Percentiles rank a stretch among this genome's conserved stretches.
phyloP scores from a whole-genome alignment of 139 green algal species.

The Helicosporidium sp. region DNA sequence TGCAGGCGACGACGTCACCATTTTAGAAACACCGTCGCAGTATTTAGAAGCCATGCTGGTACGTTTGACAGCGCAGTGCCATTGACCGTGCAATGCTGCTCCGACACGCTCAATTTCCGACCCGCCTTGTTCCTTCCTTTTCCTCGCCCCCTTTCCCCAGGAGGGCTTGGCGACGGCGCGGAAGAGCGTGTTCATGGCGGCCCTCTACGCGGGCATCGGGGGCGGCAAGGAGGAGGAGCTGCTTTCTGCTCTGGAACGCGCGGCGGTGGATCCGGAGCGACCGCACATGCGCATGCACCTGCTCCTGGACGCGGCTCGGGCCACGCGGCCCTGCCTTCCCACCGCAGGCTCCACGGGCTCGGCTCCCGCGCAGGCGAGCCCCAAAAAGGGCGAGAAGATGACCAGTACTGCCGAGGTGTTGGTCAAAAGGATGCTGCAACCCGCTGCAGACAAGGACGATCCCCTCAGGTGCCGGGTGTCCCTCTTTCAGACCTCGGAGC shows the following conservation, averaged over 20 bases:
- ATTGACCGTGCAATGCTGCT: neutral
- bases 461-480: neutral
- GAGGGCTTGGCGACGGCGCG: conserved; percentile 2
- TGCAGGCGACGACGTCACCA: neutral
- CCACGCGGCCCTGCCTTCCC: conserved; percentile 8
- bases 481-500: conserved; percentile 17
- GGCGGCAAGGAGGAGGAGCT: conserved; percentile 8
- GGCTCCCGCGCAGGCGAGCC: too few relatives aligned
- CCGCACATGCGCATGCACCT: conserved; percentile 4
- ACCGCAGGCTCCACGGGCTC: too few relatives aligned
- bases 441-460: neutral
- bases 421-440: conserved; percentile 1
- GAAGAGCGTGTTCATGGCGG: conserved; percentile 6
- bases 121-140: neutral
- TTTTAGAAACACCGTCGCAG: conserved; percentile 1
- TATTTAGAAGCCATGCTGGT: conserved; percentile 4
- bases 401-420: conserved; percentile 16
- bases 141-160: neutral
- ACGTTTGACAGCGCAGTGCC: neutral
- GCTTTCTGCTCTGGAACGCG: conserved; percentile 6
- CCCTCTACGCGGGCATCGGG: conserved; percentile 15
- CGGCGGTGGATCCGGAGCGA: neutral
- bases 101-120: neutral
- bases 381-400: too few relatives aligned
- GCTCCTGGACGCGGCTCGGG: conserved; percentile 14